Base-by-base conservation (phyloP, 2,329 filamentous ascomycete species). In the Nigrospora oryzae region DNA sequence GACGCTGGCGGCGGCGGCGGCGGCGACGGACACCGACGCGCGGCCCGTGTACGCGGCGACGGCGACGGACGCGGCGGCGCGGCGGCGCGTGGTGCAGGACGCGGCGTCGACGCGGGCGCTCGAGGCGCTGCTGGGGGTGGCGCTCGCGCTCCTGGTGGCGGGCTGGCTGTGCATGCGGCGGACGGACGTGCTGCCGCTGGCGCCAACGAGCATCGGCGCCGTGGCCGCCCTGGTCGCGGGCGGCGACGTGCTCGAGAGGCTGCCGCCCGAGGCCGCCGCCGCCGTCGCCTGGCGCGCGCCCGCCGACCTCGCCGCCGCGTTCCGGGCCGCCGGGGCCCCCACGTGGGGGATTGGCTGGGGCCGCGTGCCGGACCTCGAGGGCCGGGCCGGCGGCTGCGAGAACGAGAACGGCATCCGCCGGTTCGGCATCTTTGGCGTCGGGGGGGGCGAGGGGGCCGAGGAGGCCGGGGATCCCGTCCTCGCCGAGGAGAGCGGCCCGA, bases 201-300 rank as follows among this genome's bases (percentile, higher is more conserved):
- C 33, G 12, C 35, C 44, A 23, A 46, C 44, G 7, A 46, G 33
- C 19, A 38, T 42, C 16, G 44, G 35, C 13, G 33, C 19, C 17
- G 30, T 46, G 23, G 44, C 38, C 17, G 44, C 44, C 7, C 35
- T 46, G 16, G 17, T 46, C n/a, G 38, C 39, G 6, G 39, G 36
- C 35, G 44, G 44, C 13, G 42, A 42, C 17, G 5, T 46, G 16
- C 15, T 46, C 15, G 37, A 36, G 69, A 64, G 28, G 31, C 31
- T 41, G 15, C 16, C 16, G 16, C 12, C 23, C 23, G 5, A 10
- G 5, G 5, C 5, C 23, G 10, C 2, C 23, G 23, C 7, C 12
- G 39, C 19, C 39, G 31, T 19, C 6, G 31, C 32, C 31, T 23
- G 13, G 31, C 31, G 31, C 12, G 12, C 2, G 16, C 16, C 16